Evolutionary conservation across 202 grass and related monocot genomes (phyloP).

Genomic region (Tripidium arundinaceum): DNA sequence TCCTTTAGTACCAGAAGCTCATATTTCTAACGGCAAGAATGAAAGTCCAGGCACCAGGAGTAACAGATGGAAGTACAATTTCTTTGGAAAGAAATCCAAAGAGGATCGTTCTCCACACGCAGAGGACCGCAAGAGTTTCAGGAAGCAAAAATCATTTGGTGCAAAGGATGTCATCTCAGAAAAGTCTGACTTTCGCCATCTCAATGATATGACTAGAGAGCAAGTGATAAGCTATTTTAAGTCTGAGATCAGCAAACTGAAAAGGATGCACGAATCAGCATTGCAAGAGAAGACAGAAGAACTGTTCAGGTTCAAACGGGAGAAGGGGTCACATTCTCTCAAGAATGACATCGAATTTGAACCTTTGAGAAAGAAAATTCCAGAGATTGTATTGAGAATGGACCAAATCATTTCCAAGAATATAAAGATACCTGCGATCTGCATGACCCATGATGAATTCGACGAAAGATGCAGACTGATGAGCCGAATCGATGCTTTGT

Average conservation of each 20-base stretch:
- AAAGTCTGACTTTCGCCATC: no score
- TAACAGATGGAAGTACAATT: no score
- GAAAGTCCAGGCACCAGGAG: no score
- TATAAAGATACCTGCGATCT: slow-evolving; percentile 43
- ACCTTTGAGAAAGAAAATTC: slow-evolving; percentile 73
- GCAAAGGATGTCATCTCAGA: no score
- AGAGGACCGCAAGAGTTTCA: no score
- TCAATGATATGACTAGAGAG: slow-evolving; percentile 26
- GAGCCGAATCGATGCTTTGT: slow-evolving; percentile 60
- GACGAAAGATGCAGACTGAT: slow-evolving; percentile 44
- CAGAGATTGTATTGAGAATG: slow-evolving; percentile 68
- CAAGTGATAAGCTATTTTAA: slow-evolving; percentile 76
- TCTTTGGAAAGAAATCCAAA: no score
- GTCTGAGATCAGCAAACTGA: slow-evolving; percentile 82
- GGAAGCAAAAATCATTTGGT: no score
- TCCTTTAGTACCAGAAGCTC: no score
- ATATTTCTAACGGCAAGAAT: no score
- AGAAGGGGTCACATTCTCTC: slow-evolving; percentile 66
- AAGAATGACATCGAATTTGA: slow-evolving; percentile 87
- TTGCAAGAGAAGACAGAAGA: slow-evolving; percentile 91
- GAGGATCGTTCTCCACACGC: no score
- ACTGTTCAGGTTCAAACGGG: slow-evolving; percentile 78
- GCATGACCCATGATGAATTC: slow-evolving; percentile 45
- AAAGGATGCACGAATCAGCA: slow-evolving; percentile 59
- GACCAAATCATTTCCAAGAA: slow-evolving; percentile 69